A percentile compares a stretch with the other conserved stretches of the same genome.
These are phyloP conservation scores for Nakazawaea peltata DNA, from an alignment of 805 yeast genomes.

Conservation along the genomic window DNA sequence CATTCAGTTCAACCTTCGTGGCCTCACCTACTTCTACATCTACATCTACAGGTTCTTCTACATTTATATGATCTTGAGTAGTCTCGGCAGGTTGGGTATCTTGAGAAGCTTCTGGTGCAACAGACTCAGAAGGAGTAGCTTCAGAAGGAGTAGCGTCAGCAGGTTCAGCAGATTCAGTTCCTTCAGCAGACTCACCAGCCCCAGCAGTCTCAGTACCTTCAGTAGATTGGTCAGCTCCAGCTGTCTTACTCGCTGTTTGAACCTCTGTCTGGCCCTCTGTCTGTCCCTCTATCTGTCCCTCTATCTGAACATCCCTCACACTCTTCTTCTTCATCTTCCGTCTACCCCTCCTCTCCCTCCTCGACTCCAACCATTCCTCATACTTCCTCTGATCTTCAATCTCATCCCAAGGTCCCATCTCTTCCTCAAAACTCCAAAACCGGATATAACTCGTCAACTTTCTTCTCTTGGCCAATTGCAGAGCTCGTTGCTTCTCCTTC, in stretches of 20 bases:
- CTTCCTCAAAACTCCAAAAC: constrained; percentile 36
- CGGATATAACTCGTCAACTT: constrained; percentile 55
- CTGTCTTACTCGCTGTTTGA: not conserved
- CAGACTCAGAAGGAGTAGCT: not conserved
- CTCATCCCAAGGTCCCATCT: constrained; percentile 59
- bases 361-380: constrained; percentile 20
- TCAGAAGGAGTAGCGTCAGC: not conserved
- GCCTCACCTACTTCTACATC: not conserved
- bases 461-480: constrained; percentile 57
- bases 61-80: not conserved
- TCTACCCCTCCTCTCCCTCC: constrained; percentile 32
- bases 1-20: too few relatives aligned
- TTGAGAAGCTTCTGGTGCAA: not conserved
- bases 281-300: not conserved
- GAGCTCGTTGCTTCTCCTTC: constrained; percentile 67
- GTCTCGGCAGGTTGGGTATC: not conserved
- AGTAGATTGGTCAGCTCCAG: not conserved
- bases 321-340: constrained; percentile 19
- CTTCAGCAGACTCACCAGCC: not conserved
- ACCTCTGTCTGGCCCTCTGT: not conserved
- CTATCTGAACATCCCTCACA: constrained; percentile 1
- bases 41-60: not conserved
- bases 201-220: not conserved
- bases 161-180: not conserved
- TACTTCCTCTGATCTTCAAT: constrained; percentile 39